Evolutionary conservation across 805 yeast species (phyloP).

Genomic region (Metschnikowia noctiluminum): DNA sequence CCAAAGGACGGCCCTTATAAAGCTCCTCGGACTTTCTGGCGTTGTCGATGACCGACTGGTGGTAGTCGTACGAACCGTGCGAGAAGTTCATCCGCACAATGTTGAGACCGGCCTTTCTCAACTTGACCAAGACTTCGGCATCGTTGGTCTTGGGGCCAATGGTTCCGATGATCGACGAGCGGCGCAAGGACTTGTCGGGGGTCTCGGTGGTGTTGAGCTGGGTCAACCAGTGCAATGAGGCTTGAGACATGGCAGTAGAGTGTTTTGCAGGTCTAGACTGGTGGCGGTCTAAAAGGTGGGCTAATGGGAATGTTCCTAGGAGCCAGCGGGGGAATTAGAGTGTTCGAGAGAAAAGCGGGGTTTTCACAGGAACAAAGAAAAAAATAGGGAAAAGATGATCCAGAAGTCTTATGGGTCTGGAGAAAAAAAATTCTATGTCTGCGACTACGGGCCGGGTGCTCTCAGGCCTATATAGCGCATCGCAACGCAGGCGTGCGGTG

Average conservation of each 20-base stretch:
- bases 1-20: slow-evolving; percentile 94
- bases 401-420: not conserved
- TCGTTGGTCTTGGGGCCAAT: slow-evolving; percentile 97
- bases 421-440: not conserved
- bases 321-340: too few relatives aligned
- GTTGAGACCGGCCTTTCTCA: slow-evolving; percentile 96
- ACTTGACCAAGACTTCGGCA: slow-evolving; percentile 76
- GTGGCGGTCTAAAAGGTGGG: not conserved
- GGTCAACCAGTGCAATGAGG: slow-evolving; percentile 76
- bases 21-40: slow-evolving; percentile 90
- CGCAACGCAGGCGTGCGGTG: not conserved
- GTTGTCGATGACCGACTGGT: slow-evolving; percentile 93
- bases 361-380: not conserved
- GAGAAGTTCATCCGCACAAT: slow-evolving; percentile 99
- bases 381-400: not conserved
- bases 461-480: slow-evolving; percentile 10
- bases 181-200: slow-evolving; percentile 80
- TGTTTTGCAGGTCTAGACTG: not conserved
- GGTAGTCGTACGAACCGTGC: slow-evolving; percentile 97
- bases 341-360: not conserved
- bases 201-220: slow-evolving; percentile 67
- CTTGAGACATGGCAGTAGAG: slow-evolving; percentile 31
- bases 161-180: slow-evolving; percentile 96
- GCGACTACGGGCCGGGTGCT: not conserved
- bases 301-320: too few relatives aligned